Evolutionary conservation across 163 green algal species (phyloP).

Genomic region (Chlorella variabilis): DNA sequence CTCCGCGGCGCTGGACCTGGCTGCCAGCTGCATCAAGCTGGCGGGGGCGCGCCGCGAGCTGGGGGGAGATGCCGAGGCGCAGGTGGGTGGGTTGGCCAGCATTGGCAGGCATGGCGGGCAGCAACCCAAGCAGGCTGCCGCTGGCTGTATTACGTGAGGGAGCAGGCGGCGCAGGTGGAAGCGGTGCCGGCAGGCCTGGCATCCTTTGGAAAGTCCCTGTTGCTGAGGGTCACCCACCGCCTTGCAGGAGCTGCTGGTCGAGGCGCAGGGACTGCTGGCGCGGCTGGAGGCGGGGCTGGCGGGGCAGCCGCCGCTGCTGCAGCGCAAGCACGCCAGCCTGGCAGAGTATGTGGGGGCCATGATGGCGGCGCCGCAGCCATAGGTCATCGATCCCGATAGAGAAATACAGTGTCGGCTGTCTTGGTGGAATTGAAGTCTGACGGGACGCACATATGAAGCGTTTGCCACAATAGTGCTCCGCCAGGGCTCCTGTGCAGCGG

Average conservation of each 20-base stretch:
- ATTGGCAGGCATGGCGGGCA: background rate
- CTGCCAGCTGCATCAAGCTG: constrained; percentile 41
- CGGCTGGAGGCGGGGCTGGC: background rate
- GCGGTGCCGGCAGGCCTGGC: too few species aligned
- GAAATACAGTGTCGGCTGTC: too few species aligned
- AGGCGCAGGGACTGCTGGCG: background rate
- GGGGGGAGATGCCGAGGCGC: background rate
- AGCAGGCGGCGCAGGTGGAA: too few species aligned
- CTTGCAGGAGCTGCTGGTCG: constrained; percentile 15
- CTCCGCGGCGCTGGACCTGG: constrained; percentile 37
- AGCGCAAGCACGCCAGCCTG: constrained; percentile 30
- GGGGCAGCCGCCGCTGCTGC: constrained; percentile 6
- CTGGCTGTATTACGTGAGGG: too few species aligned
- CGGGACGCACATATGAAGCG: too few species aligned
- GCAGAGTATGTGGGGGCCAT: constrained; percentile 4
- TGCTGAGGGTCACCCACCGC: too few species aligned
- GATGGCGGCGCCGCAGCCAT: background rate
- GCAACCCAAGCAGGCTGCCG: background rate
- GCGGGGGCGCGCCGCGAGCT: constrained; percentile 10
- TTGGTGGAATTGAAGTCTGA: too few species aligned
- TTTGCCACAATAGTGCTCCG: too few species aligned
- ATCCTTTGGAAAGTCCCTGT: too few species aligned
- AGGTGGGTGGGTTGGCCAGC: constrained; percentile 17
- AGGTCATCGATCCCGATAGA: too few species aligned
- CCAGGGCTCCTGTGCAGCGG: too few species aligned